Base-by-base conservation (phyloP, 2,329 filamentous ascomycete species). In the Calycina herbarum region DNA sequence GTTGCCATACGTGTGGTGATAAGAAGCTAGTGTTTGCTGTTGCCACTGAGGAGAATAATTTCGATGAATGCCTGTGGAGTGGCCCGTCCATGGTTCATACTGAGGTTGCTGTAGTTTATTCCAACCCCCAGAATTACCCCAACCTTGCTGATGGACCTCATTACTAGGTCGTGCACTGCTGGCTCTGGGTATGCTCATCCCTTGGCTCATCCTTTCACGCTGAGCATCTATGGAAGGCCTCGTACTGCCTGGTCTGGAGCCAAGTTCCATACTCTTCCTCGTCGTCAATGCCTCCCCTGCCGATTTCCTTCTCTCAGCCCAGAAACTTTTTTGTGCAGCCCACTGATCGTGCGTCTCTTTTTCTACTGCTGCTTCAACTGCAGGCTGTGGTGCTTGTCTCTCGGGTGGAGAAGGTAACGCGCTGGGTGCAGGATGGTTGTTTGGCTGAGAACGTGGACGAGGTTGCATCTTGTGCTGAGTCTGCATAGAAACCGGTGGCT, bases 1-100 rank as follows among this genome's bases (percentile, higher is more conserved):
- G 1, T 11, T 10, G 2, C 70, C 71, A 20, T 72, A 74, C 5
- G 68, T 71, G 17, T 71, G 71, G 51, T 73, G 64, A 45, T 74
- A 74, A 51, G 54, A 57, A 7, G 60, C 60, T 2, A 17, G 35
- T 5, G 20, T 48, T 42, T 59, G 58, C 8, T 13, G 11, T 24
- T 59, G 29, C 63, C 63, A 64, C 17, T 61, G 48, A 5, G 57
- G 56, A 13, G 57, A 56, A 35, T 24, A 63, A 60, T 40, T 66
- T 24, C 60, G 64, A 57, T 70, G 63, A 59, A 63, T 67, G 5
- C 65, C 67, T 7, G 62, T 59, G 1, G 57, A 64, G 29, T 61
- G 63, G 27, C 57, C 58, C 6, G 48, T 64, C 63, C 63, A 64
- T 4, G 29, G 33, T 56, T 64, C 24, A 10, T 31, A 29, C 45